These are phyloP conservation scores for Leishmania major DNA, from an alignment of 208 protist species.

Conservation along the genomic window DNA sequence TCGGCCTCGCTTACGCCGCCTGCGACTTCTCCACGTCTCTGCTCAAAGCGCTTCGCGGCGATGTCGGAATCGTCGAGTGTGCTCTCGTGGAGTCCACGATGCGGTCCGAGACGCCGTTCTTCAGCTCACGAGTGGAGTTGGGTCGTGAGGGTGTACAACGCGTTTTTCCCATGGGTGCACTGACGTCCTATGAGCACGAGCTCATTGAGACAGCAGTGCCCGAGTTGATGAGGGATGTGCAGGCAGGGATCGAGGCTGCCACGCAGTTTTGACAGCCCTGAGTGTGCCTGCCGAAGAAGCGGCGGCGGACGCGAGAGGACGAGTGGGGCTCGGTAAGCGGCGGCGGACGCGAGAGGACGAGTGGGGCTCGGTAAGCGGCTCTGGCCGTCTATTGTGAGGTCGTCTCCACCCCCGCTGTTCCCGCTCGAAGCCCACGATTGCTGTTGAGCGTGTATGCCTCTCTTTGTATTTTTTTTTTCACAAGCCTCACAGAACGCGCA, in stretches of 20 bases:
- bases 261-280: slow-evolving; percentile 17
- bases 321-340: not conserved
- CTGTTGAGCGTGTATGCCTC: not conserved
- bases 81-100: slow-evolving; percentile 76
- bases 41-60: slow-evolving; percentile 77
- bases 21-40: slow-evolving; percentile 70
- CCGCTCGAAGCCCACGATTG: not conserved
- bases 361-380: not conserved
- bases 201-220: slow-evolving; percentile 78
- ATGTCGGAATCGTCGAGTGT: slow-evolving; percentile 85
- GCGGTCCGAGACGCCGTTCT: slow-evolving; percentile 71
- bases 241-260: slow-evolving; percentile 59
- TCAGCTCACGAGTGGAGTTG: slow-evolving; percentile 84
- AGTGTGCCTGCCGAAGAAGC: not conserved
- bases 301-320: not conserved
- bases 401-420: not conserved
- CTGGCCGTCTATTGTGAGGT: not conserved
- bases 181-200: slow-evolving; percentile 71
- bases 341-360: not conserved
- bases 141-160: slow-evolving; percentile 77
- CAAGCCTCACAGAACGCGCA: not conserved
- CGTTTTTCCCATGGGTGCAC: slow-evolving; percentile 57
- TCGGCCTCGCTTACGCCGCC: slow-evolving; percentile 67
- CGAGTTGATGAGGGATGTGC: slow-evolving; percentile 80
- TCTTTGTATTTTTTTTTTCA: not conserved